A percentile compares a stretch with the other conserved stretches of the same genome.
phyloP scores from a whole-genome alignment of 805 yeast species.

The Lachancea nothofagi region DNA sequence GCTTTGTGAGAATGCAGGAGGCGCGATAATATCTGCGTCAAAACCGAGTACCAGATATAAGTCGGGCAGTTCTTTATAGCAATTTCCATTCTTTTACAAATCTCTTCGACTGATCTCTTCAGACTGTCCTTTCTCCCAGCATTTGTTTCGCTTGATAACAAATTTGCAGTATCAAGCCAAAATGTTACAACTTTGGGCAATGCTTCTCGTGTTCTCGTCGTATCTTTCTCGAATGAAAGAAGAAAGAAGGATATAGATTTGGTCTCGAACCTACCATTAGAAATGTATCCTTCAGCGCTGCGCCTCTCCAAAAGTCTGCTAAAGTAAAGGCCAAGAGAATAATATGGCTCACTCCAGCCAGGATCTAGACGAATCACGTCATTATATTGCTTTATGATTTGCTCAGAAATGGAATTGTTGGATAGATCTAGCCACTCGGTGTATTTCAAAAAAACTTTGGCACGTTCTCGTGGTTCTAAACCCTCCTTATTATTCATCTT shows the following conservation, averaged over 20 bases:
- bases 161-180: slow-evolving; percentile 69
- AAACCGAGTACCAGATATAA: slow-evolving; percentile 71
- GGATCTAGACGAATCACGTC: slow-evolving; percentile 50
- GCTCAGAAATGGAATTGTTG: slow-evolving; percentile 72
- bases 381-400: slow-evolving; percentile 63
- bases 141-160: slow-evolving; percentile 18
- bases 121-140: slow-evolving; percentile 26
- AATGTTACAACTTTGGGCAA: slow-evolving; percentile 84
- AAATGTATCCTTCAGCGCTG: slow-evolving; percentile 34
- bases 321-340: slow-evolving; percentile 72
- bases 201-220: slow-evolving; percentile 69
- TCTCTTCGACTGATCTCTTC: slow-evolving; percentile 38
- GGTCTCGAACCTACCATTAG: slow-evolving; percentile 28
- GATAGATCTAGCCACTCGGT: slow-evolving; percentile 87
- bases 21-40: slow-evolving; percentile 82
- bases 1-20: slow-evolving; percentile 55
- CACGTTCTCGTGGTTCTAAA: slow-evolving; percentile 26
- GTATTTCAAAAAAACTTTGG: slow-evolving; percentile 59
- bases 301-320: slow-evolving; percentile 72
- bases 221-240: slow-evolving; percentile 35
- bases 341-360: slow-evolving; percentile 74
- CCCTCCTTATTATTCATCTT: slow-evolving; percentile 14
- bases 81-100: slow-evolving; percentile 44
- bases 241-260: slow-evolving; percentile 29
- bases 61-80: slow-evolving; percentile 44